Evolutionary conservation across 2,329 filamentous ascomycete genomes (phyloP), one percentile per base, ranked within the genome.

Genomic region (Hypoxylon sp.): DNA sequence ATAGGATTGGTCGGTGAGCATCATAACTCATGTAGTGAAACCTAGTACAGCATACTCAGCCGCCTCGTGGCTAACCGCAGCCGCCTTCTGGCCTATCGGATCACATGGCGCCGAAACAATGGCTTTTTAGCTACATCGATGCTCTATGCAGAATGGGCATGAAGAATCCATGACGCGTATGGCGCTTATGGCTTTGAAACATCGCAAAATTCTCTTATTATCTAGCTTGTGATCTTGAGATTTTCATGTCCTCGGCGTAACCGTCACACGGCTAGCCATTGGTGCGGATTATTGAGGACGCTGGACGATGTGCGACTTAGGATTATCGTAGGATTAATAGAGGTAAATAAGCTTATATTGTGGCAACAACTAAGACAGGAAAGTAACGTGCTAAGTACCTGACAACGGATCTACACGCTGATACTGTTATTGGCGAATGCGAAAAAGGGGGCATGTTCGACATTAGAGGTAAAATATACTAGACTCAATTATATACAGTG

Each of bases 21-120:
- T 19, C 48, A 29, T 33, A 47, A 44, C 13, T 13, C n/a, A 58
- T 19, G 58, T n/a, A 8, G 63, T 62, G 39, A 1, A 48, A 67
- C 58, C 31, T 53, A 3, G 22, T 17, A 50, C 47, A 37, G 24
- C 13, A 17, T 58, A 46, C n/a, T 62, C 22, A 58, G 58, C 57
- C 47, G 53, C 57, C 39, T 54, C 9, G 10, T 11, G 39, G 39
- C 17, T 11, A 22, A 22, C 39, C 14, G 10, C 13, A 44, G 39
- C 3, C 10, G 8, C 11, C 6, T 9, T 22, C 9, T 3, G 39
- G 13, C 39, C 17, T 44, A 44, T 44, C 39, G n/a, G 39, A 19
- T 19, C 39, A 44, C 17, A 44, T 22, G 17, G 39, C n/a, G 39
- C 6, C 6, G 17, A 44, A n/a, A 44, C 39, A 44, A 19, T 44